phyloP scores from a whole-genome alignment of 179 eudicot species.

The Beta corolliflora region DNA sequence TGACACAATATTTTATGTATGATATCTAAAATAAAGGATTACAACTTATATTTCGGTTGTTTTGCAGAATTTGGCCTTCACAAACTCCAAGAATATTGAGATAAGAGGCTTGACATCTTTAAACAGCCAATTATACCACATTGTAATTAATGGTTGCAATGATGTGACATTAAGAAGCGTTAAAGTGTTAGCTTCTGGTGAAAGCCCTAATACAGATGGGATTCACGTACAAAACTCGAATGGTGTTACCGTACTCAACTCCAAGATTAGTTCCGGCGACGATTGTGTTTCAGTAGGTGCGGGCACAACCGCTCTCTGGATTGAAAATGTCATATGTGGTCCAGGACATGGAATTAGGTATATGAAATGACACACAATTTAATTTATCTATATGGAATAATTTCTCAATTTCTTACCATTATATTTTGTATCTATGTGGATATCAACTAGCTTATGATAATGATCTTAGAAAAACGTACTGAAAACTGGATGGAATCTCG shows the following conservation, averaged over 20 bases:
- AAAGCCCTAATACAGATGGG: constrained; percentile 78
- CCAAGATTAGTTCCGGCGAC: constrained; percentile 37
- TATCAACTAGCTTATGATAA: too few relatives aligned
- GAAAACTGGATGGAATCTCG: too few relatives aligned
- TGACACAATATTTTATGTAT: too few relatives aligned
- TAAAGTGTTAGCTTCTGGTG: constrained; percentile 38
- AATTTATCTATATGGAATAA: neutral
- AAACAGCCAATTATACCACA: constrained; percentile 39
- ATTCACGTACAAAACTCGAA: constrained; percentile 36
- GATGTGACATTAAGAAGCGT: constrained; percentile 31
- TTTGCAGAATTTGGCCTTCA: constrained; percentile 35
- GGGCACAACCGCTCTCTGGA: constrained; percentile 50
- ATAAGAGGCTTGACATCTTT: constrained; percentile 36
- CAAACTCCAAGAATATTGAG: constrained; percentile 35
- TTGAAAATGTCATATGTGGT: constrained; percentile 52
- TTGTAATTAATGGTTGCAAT: constrained; percentile 33
- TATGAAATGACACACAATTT: too few relatives aligned
- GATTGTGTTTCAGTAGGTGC: constrained; percentile 40
- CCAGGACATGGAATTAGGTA: constrained; percentile 89
- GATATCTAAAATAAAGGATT: neutral
- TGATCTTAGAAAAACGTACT: too few relatives aligned
- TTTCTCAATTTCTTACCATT: too few relatives aligned
- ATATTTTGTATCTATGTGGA: too few relatives aligned
- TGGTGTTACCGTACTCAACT: constrained; percentile 38
- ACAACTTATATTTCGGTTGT: neutral